Conservation (phyloP, 2,329 filamentous ascomycete species). For the Neonectria magnoliae region DNA sequence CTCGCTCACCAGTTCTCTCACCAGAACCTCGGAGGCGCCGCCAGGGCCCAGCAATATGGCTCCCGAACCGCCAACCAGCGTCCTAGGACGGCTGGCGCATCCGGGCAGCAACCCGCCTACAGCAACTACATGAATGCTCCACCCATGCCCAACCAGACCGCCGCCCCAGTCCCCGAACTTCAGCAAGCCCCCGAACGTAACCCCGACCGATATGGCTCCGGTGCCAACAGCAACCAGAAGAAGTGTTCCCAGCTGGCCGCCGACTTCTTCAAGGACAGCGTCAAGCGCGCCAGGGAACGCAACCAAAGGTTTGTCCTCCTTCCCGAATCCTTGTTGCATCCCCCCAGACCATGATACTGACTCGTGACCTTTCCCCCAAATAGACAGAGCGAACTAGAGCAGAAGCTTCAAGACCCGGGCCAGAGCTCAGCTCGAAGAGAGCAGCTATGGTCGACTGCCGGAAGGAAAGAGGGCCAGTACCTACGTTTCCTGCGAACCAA, state of each 20-base stretch:
- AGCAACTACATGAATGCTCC: conserved; percentile 72
- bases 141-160: conserved; percentile 69
- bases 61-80: conserved; percentile 77
- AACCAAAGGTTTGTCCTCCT: conserved; percentile 80
- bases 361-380: conserved; percentile 9
- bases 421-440: conserved; percentile 81
- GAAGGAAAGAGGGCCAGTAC: conserved; percentile 90
- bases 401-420: conserved; percentile 80
- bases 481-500: conserved; percentile 93
- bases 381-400: conserved; percentile 92
- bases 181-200: conserved; percentile 84
- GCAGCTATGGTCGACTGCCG: conserved; percentile 84
- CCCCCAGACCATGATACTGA: conserved; percentile 16
- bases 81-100: conserved; percentile 83
- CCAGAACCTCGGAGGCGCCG: conserved; percentile 85
- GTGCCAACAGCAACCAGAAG: conserved; percentile 75
- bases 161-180: conserved; percentile 76
- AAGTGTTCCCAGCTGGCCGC: conserved; percentile 77
- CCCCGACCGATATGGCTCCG: conserved; percentile 77
- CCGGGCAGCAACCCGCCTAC: conserved; percentile 70
- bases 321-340: neutral
- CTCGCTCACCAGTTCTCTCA: conserved; percentile 96
- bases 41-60: conserved; percentile 75
- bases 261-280: conserved; percentile 98
- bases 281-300: conserved; percentile 92